Evolutionary conservation across 139 green algal species (phyloP).

Genomic region (Tetraselmis striata): DNA sequence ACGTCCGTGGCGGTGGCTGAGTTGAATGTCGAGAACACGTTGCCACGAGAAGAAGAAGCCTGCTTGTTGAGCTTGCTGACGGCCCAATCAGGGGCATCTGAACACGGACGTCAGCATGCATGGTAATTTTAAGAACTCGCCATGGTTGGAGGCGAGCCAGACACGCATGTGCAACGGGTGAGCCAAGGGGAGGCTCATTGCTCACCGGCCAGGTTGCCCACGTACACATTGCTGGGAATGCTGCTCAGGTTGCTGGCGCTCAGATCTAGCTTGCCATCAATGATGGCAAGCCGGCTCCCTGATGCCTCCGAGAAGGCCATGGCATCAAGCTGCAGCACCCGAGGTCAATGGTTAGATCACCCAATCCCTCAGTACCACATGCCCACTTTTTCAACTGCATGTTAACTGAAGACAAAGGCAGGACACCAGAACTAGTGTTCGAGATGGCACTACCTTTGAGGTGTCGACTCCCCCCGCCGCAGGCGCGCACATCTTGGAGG

Average conservation of each 20-base stretch:
- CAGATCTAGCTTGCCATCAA: background rate
- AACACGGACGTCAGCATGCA: too few relatives aligned
- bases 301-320: background rate
- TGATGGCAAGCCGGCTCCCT: background rate
- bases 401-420: too few relatives aligned
- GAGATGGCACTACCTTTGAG: too few relatives aligned
- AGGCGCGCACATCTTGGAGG: background rate
- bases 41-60: background rate
- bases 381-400: too few relatives aligned
- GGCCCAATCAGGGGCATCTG: background rate
- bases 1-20: constrained; percentile 49
- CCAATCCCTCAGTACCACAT: too few relatives aligned
- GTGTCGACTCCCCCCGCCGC: too few relatives aligned
- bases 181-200: too few relatives aligned
- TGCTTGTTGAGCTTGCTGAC: background rate
- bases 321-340: background rate
- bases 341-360: too few relatives aligned
- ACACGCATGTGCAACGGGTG: too few relatives aligned
- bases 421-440: too few relatives aligned
- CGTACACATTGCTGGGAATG: background rate
- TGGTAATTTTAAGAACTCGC: too few relatives aligned
- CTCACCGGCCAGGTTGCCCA: background rate
- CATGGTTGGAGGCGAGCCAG: too few relatives aligned
- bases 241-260: background rate
- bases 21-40: constrained; percentile 44